These are phyloP conservation scores for Pyrenopolyporus hunteri DNA, from an alignment of 495 filamentous ascomycete genomes.

Conservation along the genomic window DNA sequence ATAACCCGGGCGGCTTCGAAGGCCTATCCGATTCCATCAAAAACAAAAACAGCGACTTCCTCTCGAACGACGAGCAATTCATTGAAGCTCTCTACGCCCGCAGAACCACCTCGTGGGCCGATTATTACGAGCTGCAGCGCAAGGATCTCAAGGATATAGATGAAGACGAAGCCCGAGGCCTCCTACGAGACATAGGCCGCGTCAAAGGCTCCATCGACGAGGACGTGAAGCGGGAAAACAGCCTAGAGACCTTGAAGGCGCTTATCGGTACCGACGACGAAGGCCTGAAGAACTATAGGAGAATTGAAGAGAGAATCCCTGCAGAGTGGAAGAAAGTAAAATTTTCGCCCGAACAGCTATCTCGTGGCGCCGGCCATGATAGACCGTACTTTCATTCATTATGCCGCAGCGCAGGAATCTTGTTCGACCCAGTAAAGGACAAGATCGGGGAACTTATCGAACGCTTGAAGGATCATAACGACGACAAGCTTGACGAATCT, in stretches of 20 bases:
- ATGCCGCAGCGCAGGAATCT: not conserved
- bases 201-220: not conserved
- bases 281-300: not conserved
- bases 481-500: not conserved
- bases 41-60: not conserved
- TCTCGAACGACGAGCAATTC: not conserved
- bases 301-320: not conserved
- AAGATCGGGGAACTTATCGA: not conserved
- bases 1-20: not conserved
- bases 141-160: not conserved
- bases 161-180: slow-evolving; percentile 9
- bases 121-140: slow-evolving; percentile 2
- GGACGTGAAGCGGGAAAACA: not conserved
- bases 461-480: not conserved
- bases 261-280: not conserved
- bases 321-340: too few species aligned
- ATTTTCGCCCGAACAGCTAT: not conserved
- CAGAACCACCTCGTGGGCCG: slow-evolving; percentile 4
- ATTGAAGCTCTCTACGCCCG: not conserved
- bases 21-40: not conserved
- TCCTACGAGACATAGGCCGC: slow-evolving; percentile 1
- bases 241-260: not conserved
- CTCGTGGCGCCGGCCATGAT: not conserved
- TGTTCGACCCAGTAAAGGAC: not conserved
- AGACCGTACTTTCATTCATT: not conserved